Evolutionary conservation across 2,329 filamentous ascomycete species (phyloP).

Genomic region (Alternaria infectoria): DNA sequence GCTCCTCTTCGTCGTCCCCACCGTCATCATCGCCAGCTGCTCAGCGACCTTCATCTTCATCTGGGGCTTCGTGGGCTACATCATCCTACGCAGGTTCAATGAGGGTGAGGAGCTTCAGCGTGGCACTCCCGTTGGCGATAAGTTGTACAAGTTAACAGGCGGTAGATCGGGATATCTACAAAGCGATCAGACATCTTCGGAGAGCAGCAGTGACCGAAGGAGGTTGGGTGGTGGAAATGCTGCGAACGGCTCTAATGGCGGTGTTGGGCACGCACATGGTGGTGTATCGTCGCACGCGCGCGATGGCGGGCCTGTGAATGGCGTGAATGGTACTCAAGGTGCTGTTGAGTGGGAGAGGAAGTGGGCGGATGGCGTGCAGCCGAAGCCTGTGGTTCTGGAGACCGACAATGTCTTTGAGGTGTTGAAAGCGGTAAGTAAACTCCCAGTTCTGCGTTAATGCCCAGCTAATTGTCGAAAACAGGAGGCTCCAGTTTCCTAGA

Average conservation of each 20-base stretch:
- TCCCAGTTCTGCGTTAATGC: no score
- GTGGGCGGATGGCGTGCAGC: constrained; percentile 15
- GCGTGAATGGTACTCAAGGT: constrained; percentile 6
- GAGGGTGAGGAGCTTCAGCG: constrained; percentile 28
- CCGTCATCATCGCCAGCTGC: constrained; percentile 69
- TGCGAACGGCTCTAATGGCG: neutral
- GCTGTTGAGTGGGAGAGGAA: constrained; percentile 20
- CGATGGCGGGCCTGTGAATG: constrained; percentile 8
- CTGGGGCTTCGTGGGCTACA: constrained; percentile 64
- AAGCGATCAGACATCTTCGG: neutral
- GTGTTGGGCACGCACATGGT: constrained; percentile 1
- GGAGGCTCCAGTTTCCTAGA: constrained; percentile 9
- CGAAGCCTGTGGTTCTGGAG: constrained; percentile 1
- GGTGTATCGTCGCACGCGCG: neutral
- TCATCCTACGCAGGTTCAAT: constrained; percentile 46
- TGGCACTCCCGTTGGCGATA: constrained; percentile 26
- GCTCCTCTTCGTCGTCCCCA: constrained; percentile 70
- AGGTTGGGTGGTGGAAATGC: neutral
- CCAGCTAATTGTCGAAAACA: neutral
- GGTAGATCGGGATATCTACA: constrained; percentile 24
- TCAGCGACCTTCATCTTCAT: constrained; percentile 69
- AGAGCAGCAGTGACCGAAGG: neutral
- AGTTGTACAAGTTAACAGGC: constrained; percentile 24
- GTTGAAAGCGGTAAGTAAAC: constrained; percentile 12
- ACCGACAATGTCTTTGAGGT: constrained; percentile 11